Evolutionary conservation across 2,329 filamentous ascomycete genomes (phyloP).

Genomic region (Xylaria sp.): DNA sequence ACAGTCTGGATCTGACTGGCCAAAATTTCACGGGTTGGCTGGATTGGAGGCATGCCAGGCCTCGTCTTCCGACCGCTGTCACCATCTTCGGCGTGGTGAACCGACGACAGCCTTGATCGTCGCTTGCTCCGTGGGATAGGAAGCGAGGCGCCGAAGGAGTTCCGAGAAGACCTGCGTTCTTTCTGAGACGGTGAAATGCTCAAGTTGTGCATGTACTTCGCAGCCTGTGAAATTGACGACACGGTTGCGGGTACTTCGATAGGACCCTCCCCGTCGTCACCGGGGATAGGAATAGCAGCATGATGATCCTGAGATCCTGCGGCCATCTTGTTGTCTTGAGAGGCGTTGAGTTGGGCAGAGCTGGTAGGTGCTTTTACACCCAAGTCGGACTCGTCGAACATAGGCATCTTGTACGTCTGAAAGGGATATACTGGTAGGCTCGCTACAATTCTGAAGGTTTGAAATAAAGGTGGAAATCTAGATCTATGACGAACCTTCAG

Average conservation of each 20-base stretch:
- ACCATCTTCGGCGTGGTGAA: conserved; percentile 51
- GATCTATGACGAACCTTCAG: conserved; percentile 1
- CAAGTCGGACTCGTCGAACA: conserved; percentile 63
- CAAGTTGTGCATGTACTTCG: conserved; percentile 75
- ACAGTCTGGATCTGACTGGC: conserved; percentile 74
- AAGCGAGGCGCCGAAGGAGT: conserved; percentile 75
- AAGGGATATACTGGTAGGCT: neutral
- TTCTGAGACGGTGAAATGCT: conserved; percentile 70
- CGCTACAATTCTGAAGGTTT: neutral
- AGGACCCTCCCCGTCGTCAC: conserved; percentile 53
- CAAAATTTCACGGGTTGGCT: conserved; percentile 70
- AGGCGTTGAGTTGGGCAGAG: conserved; percentile 26
- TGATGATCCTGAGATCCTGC: conserved; percentile 26
- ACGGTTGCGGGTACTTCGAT: conserved; percentile 74
- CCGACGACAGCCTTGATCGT: conserved; percentile 69
- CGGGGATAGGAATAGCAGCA: conserved; percentile 47
- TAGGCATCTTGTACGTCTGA: conserved; percentile 57
- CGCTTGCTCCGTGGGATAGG: conserved; percentile 75
- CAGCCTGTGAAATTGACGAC: conserved; percentile 70
- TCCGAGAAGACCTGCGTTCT: conserved; percentile 71
- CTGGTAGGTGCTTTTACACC: conserved; percentile 45
- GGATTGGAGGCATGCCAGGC: conserved; percentile 63
- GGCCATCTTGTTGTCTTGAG: conserved; percentile 12
- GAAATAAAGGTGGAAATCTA: neutral
- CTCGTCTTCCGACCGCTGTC: conserved; percentile 53